Conservation (phyloP, 306 rosid genomes). For the Castanospermum australe region DNA sequence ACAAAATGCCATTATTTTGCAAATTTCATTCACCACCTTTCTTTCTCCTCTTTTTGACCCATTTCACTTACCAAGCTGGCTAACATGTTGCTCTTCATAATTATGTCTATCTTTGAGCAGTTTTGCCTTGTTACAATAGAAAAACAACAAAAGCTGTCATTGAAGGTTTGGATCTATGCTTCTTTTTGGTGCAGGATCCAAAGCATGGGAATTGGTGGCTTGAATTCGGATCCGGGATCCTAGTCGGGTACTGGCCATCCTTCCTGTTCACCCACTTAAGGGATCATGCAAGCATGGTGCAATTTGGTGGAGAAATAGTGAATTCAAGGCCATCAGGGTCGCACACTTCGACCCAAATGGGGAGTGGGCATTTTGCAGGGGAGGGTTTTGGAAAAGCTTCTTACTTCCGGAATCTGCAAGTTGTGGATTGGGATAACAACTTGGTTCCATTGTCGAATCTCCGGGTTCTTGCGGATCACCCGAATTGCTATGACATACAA, state of each 20-base stretch:
- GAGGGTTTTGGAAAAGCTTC: conserved; percentile 94
- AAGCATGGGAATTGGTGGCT: conserved; percentile 99
- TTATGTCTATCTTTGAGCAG: conserved; percentile 39
- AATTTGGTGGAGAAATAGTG: conserved; percentile 91
- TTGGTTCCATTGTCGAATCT: conserved; percentile 73
- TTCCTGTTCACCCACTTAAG: conserved; percentile 76
- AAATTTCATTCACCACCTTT: conserved; percentile 21
- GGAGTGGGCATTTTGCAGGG: conserved; percentile 84
- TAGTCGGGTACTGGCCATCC: conserved; percentile 95
- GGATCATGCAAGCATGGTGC: conserved; percentile 87
- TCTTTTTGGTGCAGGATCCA: conserved; percentile 59
- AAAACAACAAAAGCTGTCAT: conserved; percentile 14
- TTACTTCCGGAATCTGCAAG: conserved; percentile 76
- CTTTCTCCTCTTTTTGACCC: conserved; percentile 39
- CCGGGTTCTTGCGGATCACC: conserved; percentile 86
- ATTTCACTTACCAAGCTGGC: conserved; percentile 32
- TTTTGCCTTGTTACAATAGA: conserved; percentile 15
- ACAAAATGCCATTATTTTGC: conserved; percentile 10
- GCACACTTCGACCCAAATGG: conserved; percentile 93
- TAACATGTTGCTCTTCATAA: conserved; percentile 45
- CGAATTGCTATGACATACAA: conserved; percentile 91
- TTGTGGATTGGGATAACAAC: conserved; percentile 92
- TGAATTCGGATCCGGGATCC: conserved; percentile 70
- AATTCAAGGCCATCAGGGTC: conserved; percentile 60
- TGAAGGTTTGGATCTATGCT: conserved; percentile 6